phyloP scores from a whole-genome alignment of 2,329 filamentous ascomycete genomes.

The Exophiala spinifera region DNA sequence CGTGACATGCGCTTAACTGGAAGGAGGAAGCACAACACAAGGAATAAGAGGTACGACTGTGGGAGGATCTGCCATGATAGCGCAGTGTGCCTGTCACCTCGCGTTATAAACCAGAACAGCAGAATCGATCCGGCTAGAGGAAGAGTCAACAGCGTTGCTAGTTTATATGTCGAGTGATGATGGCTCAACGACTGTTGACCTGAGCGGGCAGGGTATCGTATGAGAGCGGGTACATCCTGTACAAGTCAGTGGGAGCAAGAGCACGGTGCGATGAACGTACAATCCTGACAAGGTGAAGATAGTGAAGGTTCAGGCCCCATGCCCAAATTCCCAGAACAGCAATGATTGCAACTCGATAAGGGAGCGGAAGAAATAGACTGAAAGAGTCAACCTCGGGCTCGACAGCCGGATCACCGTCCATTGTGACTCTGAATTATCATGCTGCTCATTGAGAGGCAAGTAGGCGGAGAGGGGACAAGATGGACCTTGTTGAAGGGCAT shows the following conservation, averaged over 20 bases:
- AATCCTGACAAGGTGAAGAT: slow-evolving; percentile 74
- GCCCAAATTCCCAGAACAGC: slow-evolving; percentile 88
- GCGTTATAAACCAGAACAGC: slow-evolving; percentile 80
- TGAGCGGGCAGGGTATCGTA: slow-evolving; percentile 76
- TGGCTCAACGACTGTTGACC: slow-evolving; percentile 69
- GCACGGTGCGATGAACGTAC: slow-evolving; percentile 40
- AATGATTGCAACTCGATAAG: slow-evolving; percentile 83
- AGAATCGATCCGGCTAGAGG: slow-evolving; percentile 70
- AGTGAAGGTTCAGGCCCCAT: slow-evolving; percentile 90
- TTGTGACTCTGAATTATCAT: slow-evolving; percentile 16
- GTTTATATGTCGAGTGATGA: slow-evolving; percentile 78
- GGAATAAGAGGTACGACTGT: slow-evolving; percentile 72
- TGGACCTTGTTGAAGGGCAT: too few species aligned
- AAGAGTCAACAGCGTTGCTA: slow-evolving; percentile 72
- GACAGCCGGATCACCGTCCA: slow-evolving; percentile 31
- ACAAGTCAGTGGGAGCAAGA: too few species aligned
- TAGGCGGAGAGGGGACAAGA: too few species aligned
- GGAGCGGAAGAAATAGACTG: slow-evolving; percentile 80
- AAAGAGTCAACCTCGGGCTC: slow-evolving; percentile 67
- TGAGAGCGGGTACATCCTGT: slow-evolving; percentile 75
- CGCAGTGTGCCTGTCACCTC: slow-evolving; percentile 65
- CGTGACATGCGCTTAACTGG: slow-evolving; percentile 68
- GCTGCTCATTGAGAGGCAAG: slow-evolving; percentile 1
- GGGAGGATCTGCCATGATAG: slow-evolving; percentile 81
- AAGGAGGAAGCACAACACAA: slow-evolving; percentile 68